phyloP scores from a whole-genome alignment of 2,329 filamentous ascomycete genomes.

The Penicillium sp. region DNA sequence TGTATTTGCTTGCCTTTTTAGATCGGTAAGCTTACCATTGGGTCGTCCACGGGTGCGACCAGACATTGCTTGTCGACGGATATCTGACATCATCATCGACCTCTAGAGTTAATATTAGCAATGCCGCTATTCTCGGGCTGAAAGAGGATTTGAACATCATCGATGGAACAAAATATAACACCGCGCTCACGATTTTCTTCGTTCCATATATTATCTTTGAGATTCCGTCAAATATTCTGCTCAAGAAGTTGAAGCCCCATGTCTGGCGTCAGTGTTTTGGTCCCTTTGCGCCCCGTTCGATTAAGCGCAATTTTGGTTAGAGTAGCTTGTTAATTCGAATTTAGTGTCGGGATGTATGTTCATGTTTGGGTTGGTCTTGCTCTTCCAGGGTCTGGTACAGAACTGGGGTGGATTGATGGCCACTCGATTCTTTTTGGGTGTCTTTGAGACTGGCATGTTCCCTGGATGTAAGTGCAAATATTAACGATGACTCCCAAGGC shows the following conservation, averaged over 20 bases:
- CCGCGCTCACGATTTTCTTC: conserved; percentile 77
- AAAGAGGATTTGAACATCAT: conserved; percentile 61
- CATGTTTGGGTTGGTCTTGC: conserved; percentile 71
- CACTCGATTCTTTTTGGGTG: conserved; percentile 81
- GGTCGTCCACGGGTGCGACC: background rate
- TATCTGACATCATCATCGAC: conserved; percentile 9
- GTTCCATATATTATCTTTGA: conserved; percentile 67
- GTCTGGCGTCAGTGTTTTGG: conserved; percentile 56
- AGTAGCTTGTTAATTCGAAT: background rate
- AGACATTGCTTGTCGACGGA: background rate
- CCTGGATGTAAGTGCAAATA: conserved; percentile 58
- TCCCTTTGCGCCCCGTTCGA: background rate
- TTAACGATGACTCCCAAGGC: conserved; percentile 9
- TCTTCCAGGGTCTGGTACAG: conserved; percentile 73
- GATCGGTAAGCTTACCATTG: conserved; percentile 44
- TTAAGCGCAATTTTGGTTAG: background rate
- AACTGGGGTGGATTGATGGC: conserved; percentile 76
- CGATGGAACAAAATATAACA: conserved; percentile 64
- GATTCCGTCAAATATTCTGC: conserved; percentile 70
- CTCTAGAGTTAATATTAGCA: conserved; percentile 71
- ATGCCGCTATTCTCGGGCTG: conserved; percentile 68
- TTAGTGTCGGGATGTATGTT: conserved; percentile 77
- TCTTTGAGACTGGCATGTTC: conserved; percentile 70
- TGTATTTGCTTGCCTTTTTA: conserved; percentile 70
- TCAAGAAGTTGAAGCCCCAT: conserved; percentile 67